Evolutionary conservation across 192 early-diverging fungal genomes (phyloP).

Genomic region (Phlyctochytrium planicorne): DNA sequence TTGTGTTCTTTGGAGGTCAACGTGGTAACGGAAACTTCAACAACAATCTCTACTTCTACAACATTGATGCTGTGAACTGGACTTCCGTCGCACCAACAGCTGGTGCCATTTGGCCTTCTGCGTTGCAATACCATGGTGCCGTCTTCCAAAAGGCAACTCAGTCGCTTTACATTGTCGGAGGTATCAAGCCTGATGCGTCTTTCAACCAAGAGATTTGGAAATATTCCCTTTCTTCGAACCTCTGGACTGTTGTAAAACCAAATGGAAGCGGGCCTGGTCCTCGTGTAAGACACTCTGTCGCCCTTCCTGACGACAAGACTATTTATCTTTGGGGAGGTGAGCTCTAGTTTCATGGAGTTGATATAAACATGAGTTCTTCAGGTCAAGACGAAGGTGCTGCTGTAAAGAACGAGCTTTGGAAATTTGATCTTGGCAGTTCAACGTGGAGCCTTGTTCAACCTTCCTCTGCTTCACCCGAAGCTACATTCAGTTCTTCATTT

Average conservation of each 20-base stretch:
- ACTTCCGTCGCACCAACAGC: neutral
- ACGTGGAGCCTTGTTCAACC: neutral
- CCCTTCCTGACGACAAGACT: neutral
- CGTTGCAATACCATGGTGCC: constrained; percentile 4
- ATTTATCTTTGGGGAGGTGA: constrained; percentile 10
- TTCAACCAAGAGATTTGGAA: constrained; percentile 5
- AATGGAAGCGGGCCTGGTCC: neutral
- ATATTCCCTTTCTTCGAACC: neutral
- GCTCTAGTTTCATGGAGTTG: too few species aligned
- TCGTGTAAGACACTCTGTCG: neutral
- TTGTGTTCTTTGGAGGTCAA: constrained; percentile 17
- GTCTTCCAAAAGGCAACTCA: neutral
- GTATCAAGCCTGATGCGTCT: neutral
- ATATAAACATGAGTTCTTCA: too few species aligned
- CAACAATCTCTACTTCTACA: constrained; percentile 2
- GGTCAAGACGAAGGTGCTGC: constrained; percentile 5
- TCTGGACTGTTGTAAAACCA: constrained; percentile 1
- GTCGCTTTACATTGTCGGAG: constrained; percentile 9
- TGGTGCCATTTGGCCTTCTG: neutral
- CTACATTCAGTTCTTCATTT: neutral
- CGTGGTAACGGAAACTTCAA: neutral
- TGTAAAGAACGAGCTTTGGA: constrained; percentile 11
- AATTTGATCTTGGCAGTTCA: neutral
- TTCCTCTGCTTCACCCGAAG: neutral
- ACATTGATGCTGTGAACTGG: constrained; percentile 6